phyloP scores from a whole-genome alignment of 345 rosid genomes.

The Citrus inodora region DNA sequence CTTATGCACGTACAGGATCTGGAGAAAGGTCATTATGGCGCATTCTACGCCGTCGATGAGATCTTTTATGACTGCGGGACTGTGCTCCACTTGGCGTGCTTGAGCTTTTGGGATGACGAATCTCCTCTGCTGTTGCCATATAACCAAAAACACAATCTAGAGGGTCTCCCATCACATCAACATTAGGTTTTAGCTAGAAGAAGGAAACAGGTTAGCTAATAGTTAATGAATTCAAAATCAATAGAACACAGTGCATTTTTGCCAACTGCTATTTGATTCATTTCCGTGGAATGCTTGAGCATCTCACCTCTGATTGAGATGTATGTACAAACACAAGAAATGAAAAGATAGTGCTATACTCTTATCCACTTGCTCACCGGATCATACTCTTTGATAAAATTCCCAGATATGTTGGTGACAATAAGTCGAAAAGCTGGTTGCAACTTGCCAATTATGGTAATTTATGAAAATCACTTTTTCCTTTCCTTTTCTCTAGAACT shows the following conservation, averaged over 20 bases:
- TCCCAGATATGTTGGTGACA: background rate
- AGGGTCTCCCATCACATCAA: constrained; percentile 44
- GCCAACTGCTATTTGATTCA: background rate
- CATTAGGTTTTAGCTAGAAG: constrained; percentile 31
- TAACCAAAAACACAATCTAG: constrained; percentile 50
- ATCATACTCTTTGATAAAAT: background rate
- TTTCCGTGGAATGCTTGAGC: background rate
- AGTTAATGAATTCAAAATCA: background rate
- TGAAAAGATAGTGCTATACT: background rate
- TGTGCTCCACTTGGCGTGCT: constrained; percentile 18
- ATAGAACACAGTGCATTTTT: background rate
- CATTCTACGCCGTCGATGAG: constrained; percentile 37
- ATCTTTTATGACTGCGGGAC: constrained; percentile 35
- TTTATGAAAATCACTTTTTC: background rate
- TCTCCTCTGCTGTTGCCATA: constrained; percentile 33
- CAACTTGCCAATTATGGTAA: background rate
- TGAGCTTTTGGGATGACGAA: constrained; percentile 23
- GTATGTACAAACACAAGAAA: background rate
- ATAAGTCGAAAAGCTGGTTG: background rate
- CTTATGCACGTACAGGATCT: constrained; percentile 3
- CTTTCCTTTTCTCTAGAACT: background rate
- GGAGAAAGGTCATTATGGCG: constrained; percentile 25
- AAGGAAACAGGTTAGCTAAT: constrained; percentile 12
- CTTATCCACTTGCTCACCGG: background rate
- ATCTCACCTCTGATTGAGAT: background rate